Percentiles rank a stretch among this genome's conserved stretches.
Evolutionary conservation across 306 rosid genomes (phyloP).

Genomic region (Medicago truncatula): MtrunA17r5.0-ANR NC_053046.1:28479501-28480000

Average conservation of each 20-base stretch:
- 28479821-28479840: not conserved
- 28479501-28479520: conserved; percentile 8
- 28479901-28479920: conserved; percentile 32
- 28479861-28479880: not conserved
- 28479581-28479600: conserved; percentile 77
- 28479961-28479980: not conserved
- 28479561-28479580: conserved; percentile 41
- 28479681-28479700: conserved; percentile 7
- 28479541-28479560: conserved; percentile 32
- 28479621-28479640: conserved; percentile 40
- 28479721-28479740: not conserved
- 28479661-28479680: not conserved
- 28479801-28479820: not conserved
- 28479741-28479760: not conserved
- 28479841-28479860: conserved; percentile 7
- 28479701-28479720: not conserved
- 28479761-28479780: not conserved
- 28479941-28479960: not conserved
- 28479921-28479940: not conserved
- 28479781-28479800: conserved; percentile 10
- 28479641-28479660: not conserved
- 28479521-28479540: conserved; percentile 38
- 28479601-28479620: conserved; percentile 69
- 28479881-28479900: not conserved
- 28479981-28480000: not conserved